Conservation (phyloP, 2,329 filamentous ascomycete species). For the Colletotrichum orbiculare region DNA sequence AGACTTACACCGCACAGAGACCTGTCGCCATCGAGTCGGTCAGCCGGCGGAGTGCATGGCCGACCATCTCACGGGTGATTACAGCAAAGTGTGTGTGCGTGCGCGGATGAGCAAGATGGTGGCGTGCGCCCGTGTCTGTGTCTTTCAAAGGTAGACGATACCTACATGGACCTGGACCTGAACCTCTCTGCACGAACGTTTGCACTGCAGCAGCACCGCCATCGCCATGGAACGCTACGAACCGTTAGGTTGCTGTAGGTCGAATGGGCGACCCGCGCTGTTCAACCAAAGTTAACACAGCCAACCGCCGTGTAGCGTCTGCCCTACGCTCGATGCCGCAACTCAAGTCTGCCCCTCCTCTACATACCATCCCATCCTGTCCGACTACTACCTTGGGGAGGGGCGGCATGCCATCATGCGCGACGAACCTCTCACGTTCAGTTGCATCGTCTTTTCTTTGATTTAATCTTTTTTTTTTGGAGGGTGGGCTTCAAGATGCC, state of each 20-base stretch:
- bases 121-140: not conserved
- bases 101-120: not conserved
- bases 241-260: not conserved
- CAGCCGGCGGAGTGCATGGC: conserved; percentile 34
- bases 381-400: not conserved
- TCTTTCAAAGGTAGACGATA: conserved; percentile 25
- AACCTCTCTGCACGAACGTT: not conserved
- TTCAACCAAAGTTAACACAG: conserved; percentile 13
- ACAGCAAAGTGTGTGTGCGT: conserved; percentile 25
- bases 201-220: not conserved
- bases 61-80: conserved; percentile 30
- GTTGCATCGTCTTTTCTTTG: conserved; percentile 1
- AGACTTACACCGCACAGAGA: not conserved
- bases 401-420: conserved; percentile 10
- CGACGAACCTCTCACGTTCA: conserved; percentile 24
- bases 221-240: not conserved
- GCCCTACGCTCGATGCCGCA: conserved; percentile 41
- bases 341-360: conserved; percentile 15
- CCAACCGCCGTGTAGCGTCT: conserved; percentile 21
- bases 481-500: not conserved
- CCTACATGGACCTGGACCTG: conserved; percentile 16
- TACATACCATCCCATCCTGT: not conserved
- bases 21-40: conserved; percentile 24
- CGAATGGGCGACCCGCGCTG: conserved; percentile 13
- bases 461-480: not conserved